These are phyloP conservation scores for Gracilaria domingensis DNA, from an alignment of 23 red algal species.

Conservation along the genomic window DNA sequence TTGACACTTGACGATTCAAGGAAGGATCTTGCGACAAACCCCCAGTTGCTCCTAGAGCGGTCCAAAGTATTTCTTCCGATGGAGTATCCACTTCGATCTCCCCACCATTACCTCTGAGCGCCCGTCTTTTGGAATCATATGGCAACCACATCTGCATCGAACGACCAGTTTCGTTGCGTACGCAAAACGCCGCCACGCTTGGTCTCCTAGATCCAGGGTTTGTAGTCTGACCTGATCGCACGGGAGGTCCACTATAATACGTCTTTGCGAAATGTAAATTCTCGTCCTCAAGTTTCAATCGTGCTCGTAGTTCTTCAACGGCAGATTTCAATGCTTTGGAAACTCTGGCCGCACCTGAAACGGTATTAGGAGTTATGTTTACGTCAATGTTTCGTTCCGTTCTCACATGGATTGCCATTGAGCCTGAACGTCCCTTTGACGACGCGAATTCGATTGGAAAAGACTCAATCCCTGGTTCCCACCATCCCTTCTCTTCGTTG, in stretches of 20 bases:
- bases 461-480: conserved; percentile 82
- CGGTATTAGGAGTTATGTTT: conserved; percentile 80
- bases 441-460: conserved; percentile 71
- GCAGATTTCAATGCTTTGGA: conserved; percentile 69
- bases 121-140: conserved; percentile 72
- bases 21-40: conserved; percentile 51
- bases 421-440: conserved; percentile 77
- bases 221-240: neutral
- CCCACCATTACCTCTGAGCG: conserved; percentile 63
- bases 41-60: conserved; percentile 35
- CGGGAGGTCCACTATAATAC: neutral
- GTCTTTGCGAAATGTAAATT: neutral
- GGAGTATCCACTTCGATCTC: conserved; percentile 82
- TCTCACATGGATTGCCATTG: conserved; percentile 65
- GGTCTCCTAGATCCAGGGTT: conserved; percentile 51
- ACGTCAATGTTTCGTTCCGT: conserved; percentile 74
- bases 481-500: conserved; percentile 86
- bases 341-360: conserved; percentile 77
- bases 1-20: conserved; percentile 63
- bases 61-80: conserved; percentile 74
- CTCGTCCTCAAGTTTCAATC: conserved; percentile 49
- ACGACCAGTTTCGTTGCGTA: conserved; percentile 80
- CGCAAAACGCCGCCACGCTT: conserved; percentile 84
- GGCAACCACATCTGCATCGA: conserved; percentile 72
- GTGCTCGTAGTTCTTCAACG: conserved; percentile 60